Percentiles rank a stretch among this genome's conserved stretches.
Evolutionary conservation across 257 asterid genomes (phyloP).

Genomic region (Lantana camara): DNA sequence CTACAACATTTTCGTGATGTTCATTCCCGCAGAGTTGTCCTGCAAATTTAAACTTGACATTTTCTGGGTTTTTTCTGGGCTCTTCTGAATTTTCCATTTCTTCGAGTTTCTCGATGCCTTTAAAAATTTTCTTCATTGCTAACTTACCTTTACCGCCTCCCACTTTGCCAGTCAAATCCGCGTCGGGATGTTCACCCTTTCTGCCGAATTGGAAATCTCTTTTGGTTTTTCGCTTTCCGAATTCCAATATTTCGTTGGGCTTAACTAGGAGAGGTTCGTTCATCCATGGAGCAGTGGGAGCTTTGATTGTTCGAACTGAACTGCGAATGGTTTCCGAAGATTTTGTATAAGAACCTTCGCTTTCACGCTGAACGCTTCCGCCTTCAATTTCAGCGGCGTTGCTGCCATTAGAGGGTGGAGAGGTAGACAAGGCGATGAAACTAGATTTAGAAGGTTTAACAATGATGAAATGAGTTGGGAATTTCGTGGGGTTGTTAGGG

Average conservation of each 20-base stretch:
- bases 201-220: slow-evolving; percentile 35
- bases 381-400: slow-evolving; percentile 22
- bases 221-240: slow-evolving; percentile 40
- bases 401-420: slow-evolving; percentile 23
- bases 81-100: slow-evolving; percentile 42
- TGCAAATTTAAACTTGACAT: slow-evolving; percentile 49
- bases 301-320: slow-evolving; percentile 49
- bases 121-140: slow-evolving; percentile 76
- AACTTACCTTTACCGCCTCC: slow-evolving; percentile 80
- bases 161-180: slow-evolving; percentile 61
- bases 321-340: slow-evolving; percentile 33
- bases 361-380: slow-evolving; percentile 27
- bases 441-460: slow-evolving; percentile 25
- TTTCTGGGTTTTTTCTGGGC: slow-evolving; percentile 25
- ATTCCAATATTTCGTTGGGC: slow-evolving; percentile 55
- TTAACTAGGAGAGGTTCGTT: slow-evolving; percentile 66
- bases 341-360: slow-evolving; percentile 26
- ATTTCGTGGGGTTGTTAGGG: slow-evolving; percentile 33
- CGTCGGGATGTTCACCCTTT: slow-evolving; percentile 38
- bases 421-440: slow-evolving; percentile 25
- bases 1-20: slow-evolving; percentile 24
- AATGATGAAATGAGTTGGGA: slow-evolving; percentile 27
- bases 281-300: slow-evolving; percentile 98
- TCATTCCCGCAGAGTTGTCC: slow-evolving; percentile 57
- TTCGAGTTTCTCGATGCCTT: slow-evolving; percentile 63